Evolutionary conservation across 2,329 filamentous ascomycete species (phyloP).

Genomic region (Pestalotiopsis sp.): DNA sequence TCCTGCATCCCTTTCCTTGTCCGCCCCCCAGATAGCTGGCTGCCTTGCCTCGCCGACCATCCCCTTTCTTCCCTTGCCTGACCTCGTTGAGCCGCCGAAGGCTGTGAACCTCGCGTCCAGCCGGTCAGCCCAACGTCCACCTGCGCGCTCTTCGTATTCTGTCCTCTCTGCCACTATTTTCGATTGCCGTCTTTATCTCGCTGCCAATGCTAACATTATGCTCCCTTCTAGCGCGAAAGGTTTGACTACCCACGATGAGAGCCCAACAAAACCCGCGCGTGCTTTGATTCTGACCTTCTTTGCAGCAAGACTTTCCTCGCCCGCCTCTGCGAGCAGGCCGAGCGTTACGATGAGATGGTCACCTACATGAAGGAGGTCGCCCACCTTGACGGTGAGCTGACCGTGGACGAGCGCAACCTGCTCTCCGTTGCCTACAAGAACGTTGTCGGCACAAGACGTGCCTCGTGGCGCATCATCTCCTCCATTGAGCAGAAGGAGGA

Average conservation of each 20-base stretch:
- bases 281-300: conserved; percentile 6
- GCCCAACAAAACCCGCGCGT: conserved; percentile 13
- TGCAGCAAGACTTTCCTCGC: conserved; percentile 98
- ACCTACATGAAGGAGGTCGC: conserved; percentile 99
- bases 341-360: conserved; percentile 99
- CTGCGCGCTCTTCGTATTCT: conserved; percentile 5
- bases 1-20: conserved; percentile 31
- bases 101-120: neutral
- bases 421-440: conserved; percentile 99
- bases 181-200: conserved; percentile 16
- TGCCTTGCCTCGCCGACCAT: neutral
- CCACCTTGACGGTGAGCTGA: conserved; percentile 79
- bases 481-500: conserved; percentile 99
- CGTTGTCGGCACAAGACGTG: conserved; percentile 96
- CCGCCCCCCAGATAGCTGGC: conserved; percentile 3
- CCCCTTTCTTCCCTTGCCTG: conserved; percentile 2
- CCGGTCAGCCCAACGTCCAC: neutral
- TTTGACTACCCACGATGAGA: conserved; percentile 42
- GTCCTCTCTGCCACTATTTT: conserved; percentile 27
- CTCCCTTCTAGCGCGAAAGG: conserved; percentile 65
- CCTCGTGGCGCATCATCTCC: conserved; percentile 98
- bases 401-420: conserved; percentile 97
- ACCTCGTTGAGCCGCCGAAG: neutral
- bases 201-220: conserved; percentile 26
- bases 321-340: conserved; percentile 99